Percentiles rank a stretch among this genome's conserved stretches.
Evolutionary conservation across 2,329 filamentous ascomycete species (phyloP).

Genomic region (Xylariaceae sp.): DNA sequence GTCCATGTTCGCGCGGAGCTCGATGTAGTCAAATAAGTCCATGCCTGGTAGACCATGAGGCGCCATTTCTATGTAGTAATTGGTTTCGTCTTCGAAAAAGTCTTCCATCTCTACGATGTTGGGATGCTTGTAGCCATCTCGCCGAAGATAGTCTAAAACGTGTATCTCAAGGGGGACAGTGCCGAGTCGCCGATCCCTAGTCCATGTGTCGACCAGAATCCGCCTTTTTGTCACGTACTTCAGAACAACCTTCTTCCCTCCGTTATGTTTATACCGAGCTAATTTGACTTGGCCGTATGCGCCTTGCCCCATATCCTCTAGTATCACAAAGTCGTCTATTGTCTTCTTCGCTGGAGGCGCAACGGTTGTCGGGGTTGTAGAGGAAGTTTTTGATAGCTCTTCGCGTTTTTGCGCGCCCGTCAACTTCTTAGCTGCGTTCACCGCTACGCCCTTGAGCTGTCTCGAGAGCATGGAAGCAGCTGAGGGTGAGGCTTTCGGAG

Average conservation of each 20-base stretch:
- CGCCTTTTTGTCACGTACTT: slow-evolving; percentile 98
- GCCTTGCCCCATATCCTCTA: slow-evolving; percentile 98
- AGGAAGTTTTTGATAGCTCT: slow-evolving; percentile 25
- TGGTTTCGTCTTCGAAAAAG: slow-evolving; percentile 76
- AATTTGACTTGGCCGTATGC: slow-evolving; percentile 98
- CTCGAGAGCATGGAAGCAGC: slow-evolving; percentile 47
- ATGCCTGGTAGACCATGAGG: slow-evolving; percentile 94
- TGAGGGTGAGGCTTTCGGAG: slow-evolving; percentile 34
- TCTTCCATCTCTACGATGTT: slow-evolving; percentile 73
- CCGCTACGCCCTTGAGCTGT: slow-evolving; percentile 56
- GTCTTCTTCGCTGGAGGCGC: slow-evolving; percentile 64
- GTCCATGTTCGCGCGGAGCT: slow-evolving; percentile 93
- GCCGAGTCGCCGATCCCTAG: slow-evolving; percentile 83
- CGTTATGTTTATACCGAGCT: slow-evolving; percentile 76
- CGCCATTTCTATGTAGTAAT: slow-evolving; percentile 99
- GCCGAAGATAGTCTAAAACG: slow-evolving; percentile 86
- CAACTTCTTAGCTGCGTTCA: slow-evolving; percentile 53
- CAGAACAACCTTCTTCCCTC: slow-evolving; percentile 79
- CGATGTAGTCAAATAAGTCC: slow-evolving; percentile 99
- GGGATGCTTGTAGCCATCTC: slow-evolving; percentile 64
- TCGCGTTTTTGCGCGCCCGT: slow-evolving; percentile 35
- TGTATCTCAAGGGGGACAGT: slow-evolving; percentile 97
- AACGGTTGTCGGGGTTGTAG: slow-evolving; percentile 32
- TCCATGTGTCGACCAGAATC: slow-evolving; percentile 98
- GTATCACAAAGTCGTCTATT: slow-evolving; percentile 84